These are phyloP conservation scores for Lactarius akahatsu DNA, from an alignment of 768 basidiomycete genomes.

Conservation along the genomic window DNA sequence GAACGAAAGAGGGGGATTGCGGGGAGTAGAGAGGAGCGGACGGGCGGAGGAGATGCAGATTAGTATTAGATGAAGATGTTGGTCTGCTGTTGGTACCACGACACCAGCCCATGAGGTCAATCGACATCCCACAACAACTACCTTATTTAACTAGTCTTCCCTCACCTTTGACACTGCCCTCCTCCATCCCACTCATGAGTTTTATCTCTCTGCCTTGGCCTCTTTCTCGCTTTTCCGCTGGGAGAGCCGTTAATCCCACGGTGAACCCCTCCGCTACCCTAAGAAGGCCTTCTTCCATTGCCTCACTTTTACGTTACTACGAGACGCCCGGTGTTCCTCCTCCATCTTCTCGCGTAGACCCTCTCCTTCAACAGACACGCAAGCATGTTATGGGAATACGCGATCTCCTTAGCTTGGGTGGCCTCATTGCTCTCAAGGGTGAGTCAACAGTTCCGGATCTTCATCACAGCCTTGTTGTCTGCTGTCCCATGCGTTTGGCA, in stretches of 20 bases:
- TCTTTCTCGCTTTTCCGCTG: constrained; percentile 29
- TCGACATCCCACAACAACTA: background rate
- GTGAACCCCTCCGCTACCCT: constrained; percentile 13
- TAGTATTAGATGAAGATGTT: background rate
- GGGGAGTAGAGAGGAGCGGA: background rate
- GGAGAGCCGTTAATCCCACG: background rate
- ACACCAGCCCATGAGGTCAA: constrained; percentile 8
- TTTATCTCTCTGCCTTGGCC: constrained; percentile 31
- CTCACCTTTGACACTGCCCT: background rate
- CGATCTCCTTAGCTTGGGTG: constrained; percentile 71
- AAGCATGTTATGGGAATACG: constrained; percentile 57
- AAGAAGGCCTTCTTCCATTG: constrained; percentile 17
- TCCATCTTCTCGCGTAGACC: constrained; percentile 70
- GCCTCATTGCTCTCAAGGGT: constrained; percentile 39
- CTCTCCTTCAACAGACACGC: constrained; percentile 59
- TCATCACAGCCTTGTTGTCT: background rate
- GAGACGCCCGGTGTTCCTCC: constrained; percentile 67
- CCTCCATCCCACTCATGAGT: constrained; percentile 11
- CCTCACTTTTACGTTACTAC: constrained; percentile 43
- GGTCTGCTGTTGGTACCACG: background rate
- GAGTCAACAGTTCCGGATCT: constrained; percentile 9
- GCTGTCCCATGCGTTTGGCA: background rate
- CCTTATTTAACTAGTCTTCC: background rate
- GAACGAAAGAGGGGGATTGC: background rate
- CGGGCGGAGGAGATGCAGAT: constrained; percentile 1